phyloP scores from a whole-genome alignment of 2,329 filamentous ascomycete genomes.

The Colletotrichum sp. region DNA sequence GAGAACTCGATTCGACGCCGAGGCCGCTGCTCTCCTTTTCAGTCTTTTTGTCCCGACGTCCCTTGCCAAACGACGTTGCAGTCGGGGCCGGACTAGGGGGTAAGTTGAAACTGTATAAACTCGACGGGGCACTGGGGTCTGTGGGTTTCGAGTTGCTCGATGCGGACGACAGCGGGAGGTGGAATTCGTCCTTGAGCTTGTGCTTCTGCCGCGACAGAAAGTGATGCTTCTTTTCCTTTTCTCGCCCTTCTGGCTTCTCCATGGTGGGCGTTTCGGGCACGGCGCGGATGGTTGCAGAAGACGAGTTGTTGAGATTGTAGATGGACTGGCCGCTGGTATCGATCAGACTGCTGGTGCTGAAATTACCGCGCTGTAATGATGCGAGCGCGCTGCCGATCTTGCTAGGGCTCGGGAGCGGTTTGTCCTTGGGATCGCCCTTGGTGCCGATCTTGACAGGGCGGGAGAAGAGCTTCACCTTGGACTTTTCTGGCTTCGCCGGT shows the following conservation, averaged over 20 bases:
- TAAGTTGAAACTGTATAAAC: conserved; percentile 79
- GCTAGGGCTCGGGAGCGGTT: conserved; percentile 74
- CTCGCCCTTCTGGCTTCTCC: conserved; percentile 58
- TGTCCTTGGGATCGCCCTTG: conserved; percentile 70
- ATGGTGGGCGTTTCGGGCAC: conserved; percentile 55
- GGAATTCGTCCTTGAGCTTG: conserved; percentile 77
- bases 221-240: conserved; percentile 80
- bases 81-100: conserved; percentile 74
- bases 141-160: conserved; percentile 78
- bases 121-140: conserved; percentile 76
- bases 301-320: conserved; percentile 78
- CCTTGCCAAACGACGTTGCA: conserved; percentile 75
- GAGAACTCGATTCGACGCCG: conserved; percentile 54
- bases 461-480: conserved; percentile 83
- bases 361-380: conserved; percentile 69
- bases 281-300: conserved; percentile 73
- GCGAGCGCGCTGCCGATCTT: conserved; percentile 72
- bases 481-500: conserved; percentile 66
- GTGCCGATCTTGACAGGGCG: conserved; percentile 77
- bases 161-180: conserved; percentile 75
- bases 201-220: conserved; percentile 82
- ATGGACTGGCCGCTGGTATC: conserved; percentile 68
- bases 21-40: conserved; percentile 62
- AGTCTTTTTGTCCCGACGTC: conserved; percentile 85
- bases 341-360: conserved; percentile 73